Evolutionary conservation across 2,329 filamentous ascomycete genomes (phyloP), one percentile per base, ranked within the genome.

Genomic region (Aquanectria penicillioides): DNA sequence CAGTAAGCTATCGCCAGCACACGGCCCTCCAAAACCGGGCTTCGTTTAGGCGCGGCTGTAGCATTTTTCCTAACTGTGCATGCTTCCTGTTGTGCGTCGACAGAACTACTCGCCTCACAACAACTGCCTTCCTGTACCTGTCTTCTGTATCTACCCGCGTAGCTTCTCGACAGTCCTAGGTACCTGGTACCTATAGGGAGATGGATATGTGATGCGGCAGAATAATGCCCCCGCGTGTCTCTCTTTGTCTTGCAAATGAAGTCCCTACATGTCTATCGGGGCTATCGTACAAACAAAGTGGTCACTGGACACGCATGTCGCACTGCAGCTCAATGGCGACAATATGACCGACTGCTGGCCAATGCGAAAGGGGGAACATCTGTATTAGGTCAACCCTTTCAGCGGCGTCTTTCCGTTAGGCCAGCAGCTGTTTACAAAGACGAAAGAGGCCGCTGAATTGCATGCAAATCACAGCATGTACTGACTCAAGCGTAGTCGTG

Each of bases 311-410:
- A 40, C 25, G 47, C 41, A 34, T 47, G 43, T 55, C 43, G 28
- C 22, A 48, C 29, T 37, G 41, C 43, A 48, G 25, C 26, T 18
- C 13, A 48, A 55, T 48, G 43, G 34, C 41, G 22, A 28, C 31
- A 25, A 47, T 25, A 28, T 48, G 51, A 33, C 52, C 20, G 23
- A 15, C n/a, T 18, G 50, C 18, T 29, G 40, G 22, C 38, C 22
- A 18, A 13, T 29, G 17, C n/a, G n/a, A n/a, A n/a, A n/a, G n/a
- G n/a, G n/a, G n/a, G n/a, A n/a, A n/a, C n/a, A n/a, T n/a, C n/a
- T n/a, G n/a, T n/a, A n/a, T n/a, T n/a, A n/a, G n/a, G n/a, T n/a
- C n/a, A n/a, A n/a, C n/a, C n/a, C n/a, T n/a, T n/a, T n/a, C n/a
- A n/a, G n/a, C n/a, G n/a, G n/a, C n/a, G n/a, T n/a, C n/a, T n/a